Base-by-base conservation (phyloP, 139 green algal species). In the Chlorella vulgaris region DNA sequence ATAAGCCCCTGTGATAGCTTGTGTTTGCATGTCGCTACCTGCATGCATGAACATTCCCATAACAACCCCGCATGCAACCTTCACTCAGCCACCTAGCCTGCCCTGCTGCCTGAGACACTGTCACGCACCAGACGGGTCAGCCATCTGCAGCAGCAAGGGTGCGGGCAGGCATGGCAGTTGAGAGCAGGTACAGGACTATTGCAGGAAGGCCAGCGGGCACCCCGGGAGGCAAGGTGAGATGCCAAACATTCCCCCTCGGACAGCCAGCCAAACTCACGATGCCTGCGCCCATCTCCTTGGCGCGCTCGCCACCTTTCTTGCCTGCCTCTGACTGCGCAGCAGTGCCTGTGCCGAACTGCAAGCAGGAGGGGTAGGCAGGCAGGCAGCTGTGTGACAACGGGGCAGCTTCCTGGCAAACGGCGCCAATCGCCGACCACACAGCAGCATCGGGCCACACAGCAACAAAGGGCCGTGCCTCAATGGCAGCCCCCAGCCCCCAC, bases 231-330 rank as follows among this genome's bases (percentile, higher is more conserved):
- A 65, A 31, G 15, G 5, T 31, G 55, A 65, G 18, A 29, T n/a
- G 18, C 55, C 15, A 65, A 65, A 58, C 47, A 15, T 55, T 10
- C 55, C 28, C 55, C 18, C 18, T 65, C 18, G 18, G 5, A 8
- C 55, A 21, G 21, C 55, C 28, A 58, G 10, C 13, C 18, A 15
- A 28, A 76, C 69, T 76, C 42, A 76, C 69, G 35, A 79, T 69
- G 73, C 73, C 73, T 2, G 73, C 73, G 21, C 73, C 73, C 51
- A 69, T 4, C 40, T 61, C 61, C 39, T 77, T 62, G 29, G 80
- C 71, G 29, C 63, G 78, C 78, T 83, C 78, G 39, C 74, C 74
- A 28, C 78, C 80, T 61, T 84, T 84, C 70, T 83, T 82, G 40
- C 80, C 80, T 18, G 80, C 80, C 31, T 53, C 80, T 6, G 69